These are phyloP conservation scores for Eucalyptus marginata DNA, from an alignment of 345 rosid genomes.

Conservation along the genomic window DNA sequence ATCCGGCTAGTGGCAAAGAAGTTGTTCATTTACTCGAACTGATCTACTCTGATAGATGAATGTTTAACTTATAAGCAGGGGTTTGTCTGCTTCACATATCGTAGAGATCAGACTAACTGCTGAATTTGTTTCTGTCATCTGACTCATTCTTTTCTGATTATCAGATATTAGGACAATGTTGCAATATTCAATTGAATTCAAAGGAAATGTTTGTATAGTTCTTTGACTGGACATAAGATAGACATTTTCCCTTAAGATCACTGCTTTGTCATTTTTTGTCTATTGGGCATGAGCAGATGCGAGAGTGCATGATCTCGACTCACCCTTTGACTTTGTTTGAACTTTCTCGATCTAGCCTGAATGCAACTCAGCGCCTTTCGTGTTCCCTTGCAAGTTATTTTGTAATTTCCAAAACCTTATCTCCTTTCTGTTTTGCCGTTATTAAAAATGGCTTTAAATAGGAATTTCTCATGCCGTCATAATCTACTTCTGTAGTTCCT, in stretches of 20 bases:
- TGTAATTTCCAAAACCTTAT: neutral
- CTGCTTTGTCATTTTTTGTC: neutral
- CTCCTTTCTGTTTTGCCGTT: too few relatives aligned
- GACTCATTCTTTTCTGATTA: neutral
- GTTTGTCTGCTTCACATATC: neutral
- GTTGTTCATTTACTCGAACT: conserved; percentile 27
- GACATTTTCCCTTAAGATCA: neutral
- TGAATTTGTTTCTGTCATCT: neutral
- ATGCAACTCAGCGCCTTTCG: neutral
- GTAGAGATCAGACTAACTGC: neutral
- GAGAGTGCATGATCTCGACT: neutral
- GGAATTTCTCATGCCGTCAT: too few relatives aligned
- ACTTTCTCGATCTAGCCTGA: neutral
- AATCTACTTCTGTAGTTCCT: neutral
- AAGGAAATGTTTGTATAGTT: neutral
- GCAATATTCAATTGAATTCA: neutral
- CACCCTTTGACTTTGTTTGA: neutral
- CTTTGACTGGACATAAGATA: neutral
- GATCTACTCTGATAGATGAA: neutral
- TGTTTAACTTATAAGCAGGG: neutral
- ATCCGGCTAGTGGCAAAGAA: conserved; percentile 57
- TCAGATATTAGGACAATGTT: neutral
- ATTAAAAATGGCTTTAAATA: neutral
- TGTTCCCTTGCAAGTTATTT: neutral
- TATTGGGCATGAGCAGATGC: neutral